Evolutionary conservation across 495 filamentous ascomycete genomes (phyloP), one percentile per base, ranked within the genome.

Genomic region (Aspergillus panamensis): DNA sequence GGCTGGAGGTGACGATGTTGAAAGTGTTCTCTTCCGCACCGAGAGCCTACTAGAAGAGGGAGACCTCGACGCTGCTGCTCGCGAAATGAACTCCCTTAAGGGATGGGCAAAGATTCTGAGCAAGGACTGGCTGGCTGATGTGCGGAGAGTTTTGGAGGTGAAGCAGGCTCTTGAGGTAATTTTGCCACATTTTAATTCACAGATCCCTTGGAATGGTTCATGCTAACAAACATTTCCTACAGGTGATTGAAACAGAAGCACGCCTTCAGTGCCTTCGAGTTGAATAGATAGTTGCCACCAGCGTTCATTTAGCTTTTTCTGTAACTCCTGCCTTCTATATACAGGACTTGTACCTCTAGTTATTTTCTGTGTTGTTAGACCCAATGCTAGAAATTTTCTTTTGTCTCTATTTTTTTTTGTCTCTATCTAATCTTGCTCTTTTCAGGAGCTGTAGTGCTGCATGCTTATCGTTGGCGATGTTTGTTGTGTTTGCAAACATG

Each of bases 21-120:
- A 97, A 80, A 96, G 91, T 67, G 84, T 96, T 59, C 82, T 98
- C 12, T 87, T 89, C 3, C 79, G 94, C 55, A 91, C 94, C 3
- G 91, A 97, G 74, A 92, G 82, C 4, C 81, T 88, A 62, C 78
- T 98, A 12, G 91, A 97, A 75, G 89, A 97, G 73, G 95, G 94
- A 30, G 83, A 95, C 63, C 73, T 98, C 32, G 95, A 98, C 67
- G 86, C 80, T 48, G 94, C 94, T 39, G 91, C 93, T 8, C 81
- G 95, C 60, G 94, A 98, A 79, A 92, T 97, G 89, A 97, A 96
- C 69, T 82, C 82, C 17, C 77, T 98, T 50, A 79, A 83, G 54
- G 94, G 94, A 20, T 97, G 95, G 94, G 91, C 92, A 20, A 96
- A 92, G 78, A 93, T 88, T 48, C 74, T 98, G 68, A 92, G 89